These are phyloP conservation scores for Xylaria nigripes DNA, from an alignment of 495 filamentous ascomycete genomes.

Conservation along the genomic window DNA sequence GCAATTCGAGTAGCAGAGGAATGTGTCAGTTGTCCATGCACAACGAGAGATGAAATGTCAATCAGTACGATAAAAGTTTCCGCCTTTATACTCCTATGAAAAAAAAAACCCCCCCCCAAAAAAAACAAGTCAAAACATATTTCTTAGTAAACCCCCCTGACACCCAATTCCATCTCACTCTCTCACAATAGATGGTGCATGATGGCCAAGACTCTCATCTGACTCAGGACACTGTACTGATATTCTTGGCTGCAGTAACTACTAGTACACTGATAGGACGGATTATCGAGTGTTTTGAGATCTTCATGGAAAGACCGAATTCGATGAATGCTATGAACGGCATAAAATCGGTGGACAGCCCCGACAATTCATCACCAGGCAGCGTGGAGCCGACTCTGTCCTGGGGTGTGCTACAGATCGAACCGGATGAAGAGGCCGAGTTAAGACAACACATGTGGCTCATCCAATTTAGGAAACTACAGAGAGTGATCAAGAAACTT, in stretches of 20 bases:
- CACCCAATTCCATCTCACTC: too few species aligned
- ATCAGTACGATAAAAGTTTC: neutral
- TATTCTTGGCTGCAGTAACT: neutral
- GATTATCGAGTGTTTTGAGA: neutral
- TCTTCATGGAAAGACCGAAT: neutral
- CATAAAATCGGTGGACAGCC: neutral
- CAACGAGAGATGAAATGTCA: neutral
- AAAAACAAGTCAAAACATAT: neutral
- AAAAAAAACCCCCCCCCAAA: too few species aligned
- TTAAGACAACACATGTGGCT: neutral
- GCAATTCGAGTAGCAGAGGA: neutral
- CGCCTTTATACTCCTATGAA: too few species aligned
- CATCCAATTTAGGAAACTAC: neutral
- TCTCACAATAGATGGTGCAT: too few species aligned
- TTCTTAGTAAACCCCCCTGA: neutral
- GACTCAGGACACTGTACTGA: too few species aligned
- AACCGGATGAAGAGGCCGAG: neutral
- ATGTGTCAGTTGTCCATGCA: neutral
- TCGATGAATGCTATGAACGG: neutral
- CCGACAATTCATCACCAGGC: neutral
- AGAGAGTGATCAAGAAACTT: neutral
- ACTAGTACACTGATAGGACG: neutral
- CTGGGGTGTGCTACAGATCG: neutral
- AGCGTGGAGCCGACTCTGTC: neutral
- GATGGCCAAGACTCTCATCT: too few species aligned